Evolutionary conservation across 169 alveolate species (phyloP), one percentile per base, ranked within the genome.

Genomic region (Toxoplasma gondii): DNA sequence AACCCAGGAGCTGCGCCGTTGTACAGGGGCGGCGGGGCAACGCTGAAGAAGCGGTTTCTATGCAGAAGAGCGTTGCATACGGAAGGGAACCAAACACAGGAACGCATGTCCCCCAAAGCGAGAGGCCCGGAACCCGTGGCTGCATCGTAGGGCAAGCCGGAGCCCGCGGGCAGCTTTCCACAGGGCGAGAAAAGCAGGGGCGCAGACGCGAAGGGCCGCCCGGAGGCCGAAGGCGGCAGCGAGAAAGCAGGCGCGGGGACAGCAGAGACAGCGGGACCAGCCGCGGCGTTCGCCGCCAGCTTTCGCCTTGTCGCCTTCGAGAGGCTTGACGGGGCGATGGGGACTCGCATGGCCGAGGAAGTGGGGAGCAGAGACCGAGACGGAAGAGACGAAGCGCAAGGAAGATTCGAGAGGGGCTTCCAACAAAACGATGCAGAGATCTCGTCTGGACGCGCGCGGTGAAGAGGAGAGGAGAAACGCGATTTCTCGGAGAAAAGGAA

Each of bases 321-420:
- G n/a, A 64, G 24, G 74, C 74, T 64, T 31, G 74, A 64, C 74
- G 74, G n/a, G 74, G 74, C 74, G 74, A 64, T 64, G 74, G 74
- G 74, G n/a, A 64, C 74, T 4, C 74, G 74, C 74, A 64, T 64
- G 4, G 9, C n/a, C n/a, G 24, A 53, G 19, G 27, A 9, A 19
- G 67, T 53, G 67, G 67, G 67, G 67, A n/a, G n/a, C n/a, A n/a
- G n/a, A n/a, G n/a, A n/a, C n/a, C 58, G 12, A 49, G 22, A 7
- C 58, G 58, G 29, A 64, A 64, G 9, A 64, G 34, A 64, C 74
- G n/a, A 16, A 31, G 22, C 31, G 74, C 24, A 16, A 4, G n/a
- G 31, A 27, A 27, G 29, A 64, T 1, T 1, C 74, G n/a, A 64
- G n/a, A 16, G 74, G 74, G 7, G 74, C 19, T 53, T 53, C 67